Evolutionary conservation across 805 yeast species (phyloP).

Genomic region (Aciculoconidium aculeatum): DNA sequence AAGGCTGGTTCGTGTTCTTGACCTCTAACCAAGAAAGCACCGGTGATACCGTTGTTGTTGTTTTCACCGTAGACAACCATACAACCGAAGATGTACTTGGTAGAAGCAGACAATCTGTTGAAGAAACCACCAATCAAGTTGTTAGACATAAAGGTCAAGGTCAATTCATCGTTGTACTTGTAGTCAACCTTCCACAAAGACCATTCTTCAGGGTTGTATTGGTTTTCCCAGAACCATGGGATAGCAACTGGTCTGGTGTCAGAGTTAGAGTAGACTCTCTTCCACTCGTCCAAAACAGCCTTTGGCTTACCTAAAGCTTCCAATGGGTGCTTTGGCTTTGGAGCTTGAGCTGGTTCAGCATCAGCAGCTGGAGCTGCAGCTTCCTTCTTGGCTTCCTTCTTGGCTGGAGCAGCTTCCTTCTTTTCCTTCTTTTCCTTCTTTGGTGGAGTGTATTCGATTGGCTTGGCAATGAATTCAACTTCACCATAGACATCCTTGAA

Average conservation of each 20-base stretch:
- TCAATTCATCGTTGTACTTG: slow-evolving; percentile 97
- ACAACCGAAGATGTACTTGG: slow-evolving; percentile 91
- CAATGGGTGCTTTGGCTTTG: slow-evolving; percentile 90
- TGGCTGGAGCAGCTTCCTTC: slow-evolving; percentile 35
- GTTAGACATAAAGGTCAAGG: slow-evolving; percentile 96
- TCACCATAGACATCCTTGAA: slow-evolving; percentile 31
- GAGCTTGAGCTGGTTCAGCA: slow-evolving; percentile 44
- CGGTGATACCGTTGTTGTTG: slow-evolving; percentile 96
- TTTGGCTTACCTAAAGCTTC: slow-evolving; percentile 71
- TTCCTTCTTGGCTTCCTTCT: slow-evolving; percentile 26
- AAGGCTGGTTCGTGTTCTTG: slow-evolving; percentile 87
- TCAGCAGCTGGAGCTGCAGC: slow-evolving; percentile 29
- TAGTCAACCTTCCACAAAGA: slow-evolving; percentile 91
- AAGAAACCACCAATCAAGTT: slow-evolving; percentile 97
- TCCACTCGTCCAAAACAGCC: slow-evolving; percentile 84
- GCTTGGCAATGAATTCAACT: slow-evolving; percentile 57
- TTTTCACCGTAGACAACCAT: slow-evolving; percentile 96
- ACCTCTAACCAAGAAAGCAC: slow-evolving; percentile 94
- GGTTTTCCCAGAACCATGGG: slow-evolving; percentile 96
- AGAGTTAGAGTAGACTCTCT: slow-evolving; percentile 93
- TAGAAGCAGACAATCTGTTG: slow-evolving; percentile 87
- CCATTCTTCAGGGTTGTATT: slow-evolving; percentile 89
- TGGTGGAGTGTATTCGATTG: slow-evolving; percentile 59
- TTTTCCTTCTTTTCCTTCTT: slow-evolving; percentile 65
- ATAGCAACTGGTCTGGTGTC: slow-evolving; percentile 91